Evolutionary conservation across 768 basidiomycete species (phyloP), one percentile per base, ranked within the genome.

Genomic region (Boletus insuetus): DNA sequence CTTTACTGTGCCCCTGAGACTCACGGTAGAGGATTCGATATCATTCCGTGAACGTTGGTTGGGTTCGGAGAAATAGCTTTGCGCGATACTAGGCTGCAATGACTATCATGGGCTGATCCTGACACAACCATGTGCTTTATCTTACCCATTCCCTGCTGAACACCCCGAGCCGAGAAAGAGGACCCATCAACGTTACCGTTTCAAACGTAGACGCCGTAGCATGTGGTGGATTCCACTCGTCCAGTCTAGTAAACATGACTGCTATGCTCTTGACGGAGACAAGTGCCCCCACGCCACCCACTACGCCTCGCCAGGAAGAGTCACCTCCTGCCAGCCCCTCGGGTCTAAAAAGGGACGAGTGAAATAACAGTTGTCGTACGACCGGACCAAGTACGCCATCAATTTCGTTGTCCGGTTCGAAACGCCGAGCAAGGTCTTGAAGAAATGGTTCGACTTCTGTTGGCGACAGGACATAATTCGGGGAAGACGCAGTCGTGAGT

Each of bases 71-170:
- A 97, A 98, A 66, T 95, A 97, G 0, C 83, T 81, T 55, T 81
- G 76, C 3, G 87, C 81, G 50, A 98, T 83, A 12, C 73, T 73
- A 11, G 91, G 91, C 95, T 95, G 63, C 10, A 49, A 55, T 44
- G 22, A 43, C 26, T 37, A 47, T 53, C 26, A 48, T 59, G 48
- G 6, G 38, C 26, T 22, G 49, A 43, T 34, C 10, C 29, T 10
- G 6, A 34, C 24, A 31, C 19, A 34, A 31, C 10, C 11, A 0
- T 35, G n/a, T 4, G 3, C 10, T 35, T 34, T 31, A 32, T 49
- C 80, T 61, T 67, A 95, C 89, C 86, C 92, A 95, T 79, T 98
- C 90, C 51, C 84, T 75, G n/a, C 86, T 81, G 67, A 96, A 98
- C 6, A 94, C 85, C 38, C 89, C 87, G 49, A 98, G 76, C 34